A percentile compares a stretch with the other conserved stretches of the same genome.
Conservation (phyloP, 2,329 filamentous ascomycete genomes). For the Colletotrichum nymphaeae region DNA sequence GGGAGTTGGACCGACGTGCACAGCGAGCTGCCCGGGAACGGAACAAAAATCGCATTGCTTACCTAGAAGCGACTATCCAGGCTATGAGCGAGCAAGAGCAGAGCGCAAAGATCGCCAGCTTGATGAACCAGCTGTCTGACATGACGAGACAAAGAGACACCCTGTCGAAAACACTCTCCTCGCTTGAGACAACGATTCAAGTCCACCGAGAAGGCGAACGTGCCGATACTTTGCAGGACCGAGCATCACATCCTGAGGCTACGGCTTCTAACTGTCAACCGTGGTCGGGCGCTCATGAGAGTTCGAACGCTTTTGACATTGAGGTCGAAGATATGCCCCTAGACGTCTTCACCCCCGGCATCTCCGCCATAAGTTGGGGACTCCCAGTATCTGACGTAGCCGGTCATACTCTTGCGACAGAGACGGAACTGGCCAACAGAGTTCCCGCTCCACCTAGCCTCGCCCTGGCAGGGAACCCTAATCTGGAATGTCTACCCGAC, state of each 20-base stretch:
- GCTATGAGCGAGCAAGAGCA: conserved; percentile 38
- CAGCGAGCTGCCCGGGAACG: conserved; percentile 43
- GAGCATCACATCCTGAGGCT: neutral
- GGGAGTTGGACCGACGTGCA: conserved; percentile 43
- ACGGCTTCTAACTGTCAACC: neutral
- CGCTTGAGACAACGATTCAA: conserved; percentile 13
- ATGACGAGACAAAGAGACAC: conserved; percentile 40
- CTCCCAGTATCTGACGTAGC: neutral
- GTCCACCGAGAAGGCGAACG: conserved; percentile 7
- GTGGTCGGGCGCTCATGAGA: neutral
- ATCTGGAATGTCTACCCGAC: neutral
- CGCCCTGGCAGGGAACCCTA: conserved; percentile 1
- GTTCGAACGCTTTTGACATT: neutral
- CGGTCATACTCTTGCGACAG: neutral
- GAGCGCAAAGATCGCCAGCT: conserved; percentile 36
- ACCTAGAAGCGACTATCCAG: conserved; percentile 41
- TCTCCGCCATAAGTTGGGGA: neutral
- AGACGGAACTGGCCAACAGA: neutral
- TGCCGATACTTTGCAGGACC: neutral
- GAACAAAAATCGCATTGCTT: conserved; percentile 42
- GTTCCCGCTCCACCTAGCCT: neutral
- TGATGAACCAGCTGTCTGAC: conserved; percentile 39
- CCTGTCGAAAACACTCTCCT: conserved; percentile 1
- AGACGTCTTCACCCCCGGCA: neutral
- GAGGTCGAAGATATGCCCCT: neutral